These are phyloP conservation scores for Caryopteris hybrid DNA, from an alignment of 305 asterid species.

Conservation along the genomic window DNA sequence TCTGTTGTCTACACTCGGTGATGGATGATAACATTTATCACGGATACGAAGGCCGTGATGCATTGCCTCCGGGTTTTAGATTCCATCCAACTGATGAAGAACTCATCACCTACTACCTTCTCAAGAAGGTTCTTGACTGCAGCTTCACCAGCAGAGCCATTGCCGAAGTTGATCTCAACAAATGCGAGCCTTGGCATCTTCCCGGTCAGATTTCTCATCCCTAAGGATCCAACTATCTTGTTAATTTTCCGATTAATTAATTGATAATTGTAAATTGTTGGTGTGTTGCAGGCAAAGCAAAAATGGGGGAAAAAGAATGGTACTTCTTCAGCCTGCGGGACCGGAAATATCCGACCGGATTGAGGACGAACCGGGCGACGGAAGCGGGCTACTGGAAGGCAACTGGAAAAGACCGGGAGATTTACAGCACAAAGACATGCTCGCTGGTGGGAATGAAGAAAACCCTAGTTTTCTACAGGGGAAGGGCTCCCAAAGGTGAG, in stretches of 20 bases:
- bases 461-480: slow-evolving; percentile 94
- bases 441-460: slow-evolving; percentile 95
- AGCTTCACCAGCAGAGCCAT: slow-evolving; percentile 68
- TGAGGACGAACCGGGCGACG: slow-evolving; percentile 90
- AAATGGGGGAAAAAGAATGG: slow-evolving; percentile 98
- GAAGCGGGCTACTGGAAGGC: slow-evolving; percentile 99
- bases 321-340: slow-evolving; percentile 89
- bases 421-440: slow-evolving; percentile 64
- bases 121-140: slow-evolving; percentile 74
- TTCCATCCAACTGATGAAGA: slow-evolving; percentile 98
- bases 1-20: no score
- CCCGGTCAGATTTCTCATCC: no score
- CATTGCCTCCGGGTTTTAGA: slow-evolving; percentile 81
- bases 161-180: slow-evolving; percentile 92
- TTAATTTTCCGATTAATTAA: background rate
- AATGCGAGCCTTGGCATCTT: slow-evolving; percentile 96
- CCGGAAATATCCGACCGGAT: slow-evolving; percentile 92
- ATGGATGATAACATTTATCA: slow-evolving; percentile 35
- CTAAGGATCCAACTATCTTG: no score
- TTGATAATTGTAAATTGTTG: background rate
- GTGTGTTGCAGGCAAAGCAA: slow-evolving; percentile 47
- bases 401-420: slow-evolving; percentile 91
- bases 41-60: no score
- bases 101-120: slow-evolving; percentile 75
- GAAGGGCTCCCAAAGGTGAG: slow-evolving; percentile 91